Base-by-base conservation (phyloP, 2,329 filamentous ascomycete species). In the Didymella pinodella region DNA sequence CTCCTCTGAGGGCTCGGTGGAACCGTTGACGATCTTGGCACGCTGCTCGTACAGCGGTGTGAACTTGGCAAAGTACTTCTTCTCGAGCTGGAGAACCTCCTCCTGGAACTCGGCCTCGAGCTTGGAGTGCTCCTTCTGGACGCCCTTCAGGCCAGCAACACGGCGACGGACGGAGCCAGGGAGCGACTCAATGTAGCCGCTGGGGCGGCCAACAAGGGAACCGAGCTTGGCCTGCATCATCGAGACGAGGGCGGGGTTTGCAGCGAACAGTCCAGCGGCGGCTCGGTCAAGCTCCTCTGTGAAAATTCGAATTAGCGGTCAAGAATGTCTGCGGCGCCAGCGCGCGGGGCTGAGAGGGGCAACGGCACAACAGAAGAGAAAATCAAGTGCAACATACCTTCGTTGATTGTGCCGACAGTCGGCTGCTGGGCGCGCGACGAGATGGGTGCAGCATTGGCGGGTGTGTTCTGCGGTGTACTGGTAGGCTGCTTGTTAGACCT, bases 41-140 rank as follows among this genome's bases (percentile, higher is more conserved):
- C 95, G 93, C 85, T 95, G 95, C 85, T 97, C 84, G 82, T 99
- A 99, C 48, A 99, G 87, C 61, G 95, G 95, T 54, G 92, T 96
- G 83, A 97, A 99, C 83, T 98, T 98, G 82, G 91, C 92, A 73
- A 98, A 98, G 82, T 97, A 99, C 83, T 97, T 97, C 88, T 99
- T 99, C 86, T 99, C 95, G 28, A 99, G 87, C 80, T 97, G 90
- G 59, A 99, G 86, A 63, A 99, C 93, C 82, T 98, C 96, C 80
- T 98, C 93, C 80, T 99, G 96, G 81, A 99, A 98, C 81, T 97
- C 90, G 53, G 93, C 92, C 85, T 99, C 96, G 71, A 99, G 89
- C 83, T 98, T 97, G 62, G 94, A 92, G 83, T 99, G 95, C 74
- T 98, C 93, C 82, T 97, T 97, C 82, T 99, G 95, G 71, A 99